Base-by-base conservation (phyloP, 73 alveolate genomes). In the Loxodes magnus region DNA sequence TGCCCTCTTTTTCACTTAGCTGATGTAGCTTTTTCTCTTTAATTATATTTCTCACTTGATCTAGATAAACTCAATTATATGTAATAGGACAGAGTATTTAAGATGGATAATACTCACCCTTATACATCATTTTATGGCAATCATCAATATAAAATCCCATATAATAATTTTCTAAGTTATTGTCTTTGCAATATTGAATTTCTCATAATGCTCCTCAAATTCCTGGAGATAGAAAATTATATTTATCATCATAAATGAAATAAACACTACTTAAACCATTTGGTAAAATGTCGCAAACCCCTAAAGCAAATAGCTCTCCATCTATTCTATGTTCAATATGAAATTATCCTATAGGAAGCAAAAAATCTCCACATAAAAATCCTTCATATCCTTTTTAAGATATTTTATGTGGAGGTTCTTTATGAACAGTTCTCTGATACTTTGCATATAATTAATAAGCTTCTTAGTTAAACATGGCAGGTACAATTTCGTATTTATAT, bases 241-340 rank as follows among this genome's bases (percentile, higher is more conserved):
- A 84, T 37, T 85, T 90, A 28, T 97, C 95, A 23, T 88, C 96
- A 69, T 89, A 91, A 55, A 75, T 74, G 51, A 82, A 86, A 71
- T 84, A 91, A 0, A 51, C 84, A 35, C 87, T 64, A 34, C 68
- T 57, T 12, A 71, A 26, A 12, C 65, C 56, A 14, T 38, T 38
- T n/a, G 93, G 94, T 22, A 82, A 55, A 12, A 91, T 64, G 50
- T 91, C 98, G 5, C 52, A 48, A 10, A 78, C 89, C 6, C 95
- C 86, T 5, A 91, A 92, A 15, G 97, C 97, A 4, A 87, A 63
- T 3, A 91, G 78, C 46, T 73, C 63, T 6, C 92, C 94, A 65
- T 87, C 95, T 17, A 91, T 74, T 42, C 88, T 58, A 74, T 91
- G 96, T 44, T 73, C 77, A 77, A 87, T 79, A 68, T 87, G 93